Percentiles rank a stretch among this genome's conserved stretches.
phyloP scores from a whole-genome alignment of 2,329 filamentous ascomycete species.

The Botrytis paeoniae region DNA sequence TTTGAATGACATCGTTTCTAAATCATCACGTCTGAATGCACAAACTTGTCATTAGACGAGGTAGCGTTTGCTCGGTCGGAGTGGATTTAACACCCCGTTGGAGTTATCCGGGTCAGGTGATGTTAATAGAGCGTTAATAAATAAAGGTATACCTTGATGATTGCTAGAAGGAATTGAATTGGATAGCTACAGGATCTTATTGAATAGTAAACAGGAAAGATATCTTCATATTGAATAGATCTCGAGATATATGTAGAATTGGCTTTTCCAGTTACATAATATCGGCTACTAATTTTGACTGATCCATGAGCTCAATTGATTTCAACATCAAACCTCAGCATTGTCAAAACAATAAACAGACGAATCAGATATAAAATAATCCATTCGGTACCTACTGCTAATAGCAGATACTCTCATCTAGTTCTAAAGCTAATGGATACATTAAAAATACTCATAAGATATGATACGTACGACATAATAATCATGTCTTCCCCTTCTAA shows the following conservation, averaged over 20 bases:
- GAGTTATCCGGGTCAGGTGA: not conserved
- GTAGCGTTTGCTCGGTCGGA: not conserved
- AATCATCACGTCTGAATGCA: not conserved
- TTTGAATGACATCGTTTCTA: not conserved
- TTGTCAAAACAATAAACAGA: not conserved
- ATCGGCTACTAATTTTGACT: not conserved
- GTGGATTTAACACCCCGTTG: not conserved
- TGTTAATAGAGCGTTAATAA: too few relatives aligned
- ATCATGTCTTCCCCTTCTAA: not conserved
- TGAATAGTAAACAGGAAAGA: not conserved
- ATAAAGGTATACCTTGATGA: too few relatives aligned
- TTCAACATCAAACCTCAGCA: not conserved
- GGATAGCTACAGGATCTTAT: not conserved
- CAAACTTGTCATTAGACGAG: not conserved
- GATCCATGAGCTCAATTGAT: not conserved
- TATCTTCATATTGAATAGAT: not conserved
- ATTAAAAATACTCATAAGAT: not conserved
- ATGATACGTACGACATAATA: slow-evolving; percentile 3
- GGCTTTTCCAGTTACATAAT: not conserved
- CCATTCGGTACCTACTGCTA: not conserved
- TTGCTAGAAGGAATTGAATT: not conserved
- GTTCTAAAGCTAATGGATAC: not conserved
- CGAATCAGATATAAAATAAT: not conserved
- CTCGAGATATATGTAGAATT: not conserved
- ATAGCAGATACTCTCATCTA: not conserved